Percentiles rank a stretch among this genome's conserved stretches.
Conservation (phyloP, 2,329 filamentous ascomycete species). For the Aspergillus terreus region DNA sequence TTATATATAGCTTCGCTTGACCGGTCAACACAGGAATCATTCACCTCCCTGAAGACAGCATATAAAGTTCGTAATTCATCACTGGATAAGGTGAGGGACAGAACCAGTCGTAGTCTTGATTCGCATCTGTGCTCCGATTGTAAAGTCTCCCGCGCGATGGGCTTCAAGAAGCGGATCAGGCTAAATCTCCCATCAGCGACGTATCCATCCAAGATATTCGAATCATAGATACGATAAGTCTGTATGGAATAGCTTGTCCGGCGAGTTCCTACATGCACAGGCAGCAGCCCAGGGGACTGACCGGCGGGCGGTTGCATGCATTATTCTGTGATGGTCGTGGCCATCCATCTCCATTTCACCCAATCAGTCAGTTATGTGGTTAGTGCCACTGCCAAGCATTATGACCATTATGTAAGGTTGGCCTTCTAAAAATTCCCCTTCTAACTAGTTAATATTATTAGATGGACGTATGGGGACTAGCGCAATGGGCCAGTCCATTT, state of each 20-base stretch:
- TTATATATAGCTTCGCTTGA: neutral
- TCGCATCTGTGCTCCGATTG: neutral
- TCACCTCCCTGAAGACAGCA: neutral
- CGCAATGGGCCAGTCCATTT: too few relatives aligned
- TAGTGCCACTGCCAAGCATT: constrained; percentile 1
- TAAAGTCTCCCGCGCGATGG: neutral
- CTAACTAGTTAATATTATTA: too few relatives aligned
- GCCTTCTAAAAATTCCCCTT: neutral
- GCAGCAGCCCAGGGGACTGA: constrained; percentile 1
- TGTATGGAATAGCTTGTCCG: neutral
- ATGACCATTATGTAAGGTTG: constrained; percentile 1
- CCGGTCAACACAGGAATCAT: neutral
- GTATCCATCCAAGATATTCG: constrained; percentile 1
- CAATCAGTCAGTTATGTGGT: constrained; percentile 1
- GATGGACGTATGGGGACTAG: too few relatives aligned
- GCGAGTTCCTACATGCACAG: neutral
- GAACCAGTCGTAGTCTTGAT: constrained; percentile 2
- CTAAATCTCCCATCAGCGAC: neutral
- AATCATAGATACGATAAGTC: neutral
- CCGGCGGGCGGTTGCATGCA: neutral
- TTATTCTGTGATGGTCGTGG: too few relatives aligned
- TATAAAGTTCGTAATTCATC: constrained; percentile 1
- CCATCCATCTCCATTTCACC: too few relatives aligned
- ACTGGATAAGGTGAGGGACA: constrained; percentile 1
- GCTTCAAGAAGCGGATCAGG: constrained; percentile 1